Percentiles rank a stretch among this genome's conserved stretches.
These are phyloP conservation scores for Beauveria caledonica DNA, from an alignment of 2,329 filamentous ascomycete genomes.

Conservation along the genomic window DNA sequence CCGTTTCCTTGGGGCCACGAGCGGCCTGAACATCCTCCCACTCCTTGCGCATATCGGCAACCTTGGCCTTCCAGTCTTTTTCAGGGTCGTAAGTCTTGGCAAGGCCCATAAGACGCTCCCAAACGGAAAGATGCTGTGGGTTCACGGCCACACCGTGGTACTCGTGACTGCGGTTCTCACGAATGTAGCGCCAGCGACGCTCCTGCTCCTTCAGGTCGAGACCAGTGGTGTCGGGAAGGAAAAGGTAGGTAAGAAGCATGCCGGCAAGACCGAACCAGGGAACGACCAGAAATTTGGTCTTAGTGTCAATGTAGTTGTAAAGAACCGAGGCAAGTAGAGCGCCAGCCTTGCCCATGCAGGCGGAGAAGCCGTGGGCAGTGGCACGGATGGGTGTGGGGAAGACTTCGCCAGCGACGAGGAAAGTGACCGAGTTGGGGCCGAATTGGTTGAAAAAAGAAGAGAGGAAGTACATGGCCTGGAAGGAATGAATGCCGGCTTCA, in stretches of 20 bases:
- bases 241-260: conserved; percentile 73
- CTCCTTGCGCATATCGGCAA: conserved; percentile 67
- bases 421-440: conserved; percentile 90
- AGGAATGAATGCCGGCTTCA: conserved; percentile 64
- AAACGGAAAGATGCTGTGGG: conserved; percentile 77
- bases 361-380: conserved; percentile 90
- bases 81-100: conserved; percentile 79
- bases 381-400: conserved; percentile 91
- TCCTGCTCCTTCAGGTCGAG: conserved; percentile 97
- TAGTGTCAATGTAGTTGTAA: conserved; percentile 88
- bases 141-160: conserved; percentile 94
- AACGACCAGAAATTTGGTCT: conserved; percentile 82
- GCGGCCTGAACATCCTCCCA: conserved; percentile 46
- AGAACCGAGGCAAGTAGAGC: conserved; percentile 80
- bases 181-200: conserved; percentile 83
- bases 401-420: conserved; percentile 93
- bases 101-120: conserved; percentile 73
- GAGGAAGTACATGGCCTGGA: conserved; percentile 97
- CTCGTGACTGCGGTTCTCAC: conserved; percentile 64
- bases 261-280: conserved; percentile 92
- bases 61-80: conserved; percentile 73
- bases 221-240: conserved; percentile 93
- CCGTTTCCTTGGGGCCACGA: conserved; percentile 40
- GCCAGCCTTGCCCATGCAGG: conserved; percentile 80
- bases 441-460: conserved; percentile 99